Base-by-base conservation (phyloP, 2,329 filamentous ascomycete species). In the Beauveria australis region DNA sequence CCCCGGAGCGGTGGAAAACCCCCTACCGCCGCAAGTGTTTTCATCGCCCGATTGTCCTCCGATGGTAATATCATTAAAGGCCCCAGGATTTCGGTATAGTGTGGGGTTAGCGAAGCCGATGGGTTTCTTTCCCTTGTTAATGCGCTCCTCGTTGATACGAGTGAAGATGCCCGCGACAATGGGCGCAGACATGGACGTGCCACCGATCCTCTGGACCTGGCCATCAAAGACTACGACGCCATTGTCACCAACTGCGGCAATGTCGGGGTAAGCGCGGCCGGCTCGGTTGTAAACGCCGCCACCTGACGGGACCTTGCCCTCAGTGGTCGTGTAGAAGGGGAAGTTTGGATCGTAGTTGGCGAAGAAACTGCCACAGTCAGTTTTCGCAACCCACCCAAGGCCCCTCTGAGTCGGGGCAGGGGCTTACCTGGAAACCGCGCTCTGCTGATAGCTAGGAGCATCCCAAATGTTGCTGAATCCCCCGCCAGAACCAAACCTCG, bases 391-490 rank as follows among this genome's bases (percentile, higher is more conserved):
- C 30, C 22, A 22, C 22, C 3, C 9, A 33, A 14, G 30, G 24
- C 24, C 24, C 24, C 41, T 43, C 16, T 8, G n/a, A 18, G 16
- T 43, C 41, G 41, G 7, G 6, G 41, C 41, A 43, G 41, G 41
- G 8, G n/a, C 43, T 19, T 46, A 46, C 43, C 19, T n/a, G 18
- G 43, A 46, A 10, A 80, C 73, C 4, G 75, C 75, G 0, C 64
- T 59, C 19, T 70, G 66, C 64, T 83, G 80, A 66, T 82, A 83
- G 9, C 66, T 62, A 0, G 81, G 79, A 7, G 77, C 63, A 2
- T 71, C 64, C 60, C 79, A 81, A 61, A 78, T 71, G 65, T 81
- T 79, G 61, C 63, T 66, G 72, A 76, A 61, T 10, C 59, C 59
- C 7, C 59, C 53, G 9, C 53, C 53, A 8, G 59, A 30, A 3